A percentile compares a stretch with the other conserved stretches of the same genome.
phyloP scores from a whole-genome alignment of 2,329 filamentous ascomycete species.

The Fusarium brevicatenulatum region DNA sequence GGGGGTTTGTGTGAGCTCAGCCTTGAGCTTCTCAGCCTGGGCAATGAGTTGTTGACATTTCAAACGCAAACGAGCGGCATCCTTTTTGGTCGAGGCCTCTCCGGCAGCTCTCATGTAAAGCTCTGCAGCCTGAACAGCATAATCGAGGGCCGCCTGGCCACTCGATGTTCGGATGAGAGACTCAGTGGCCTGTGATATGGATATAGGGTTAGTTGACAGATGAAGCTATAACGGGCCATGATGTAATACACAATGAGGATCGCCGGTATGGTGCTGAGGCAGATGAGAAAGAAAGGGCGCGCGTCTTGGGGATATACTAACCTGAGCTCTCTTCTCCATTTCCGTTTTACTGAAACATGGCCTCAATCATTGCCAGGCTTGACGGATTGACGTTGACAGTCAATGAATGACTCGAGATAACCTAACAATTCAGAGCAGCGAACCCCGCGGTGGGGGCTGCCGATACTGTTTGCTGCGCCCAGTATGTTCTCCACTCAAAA shows the following conservation, averaged over 20 bases:
- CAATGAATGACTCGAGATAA: background rate
- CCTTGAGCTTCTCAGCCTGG: constrained; percentile 80
- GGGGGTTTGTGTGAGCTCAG: constrained; percentile 26
- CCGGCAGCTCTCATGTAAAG: constrained; percentile 81
- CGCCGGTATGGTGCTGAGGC: background rate
- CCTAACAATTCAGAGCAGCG: background rate
- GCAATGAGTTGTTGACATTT: constrained; percentile 77
- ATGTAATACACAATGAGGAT: background rate
- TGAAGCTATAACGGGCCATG: background rate
- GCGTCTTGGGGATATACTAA: constrained; percentile 27
- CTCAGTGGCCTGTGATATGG: constrained; percentile 51
- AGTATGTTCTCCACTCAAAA: constrained; percentile 20
- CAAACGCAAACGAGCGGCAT: constrained; percentile 72
- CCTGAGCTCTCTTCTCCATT: constrained; percentile 54
- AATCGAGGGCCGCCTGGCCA: constrained; percentile 71
- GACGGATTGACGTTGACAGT: constrained; percentile 3
- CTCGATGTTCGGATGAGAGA: constrained; percentile 49
- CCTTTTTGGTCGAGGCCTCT: constrained; percentile 66
- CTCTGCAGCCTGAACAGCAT: constrained; percentile 82
- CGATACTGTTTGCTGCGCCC: constrained; percentile 8
- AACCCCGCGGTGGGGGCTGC: constrained; percentile 34
- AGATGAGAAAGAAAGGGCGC: background rate
- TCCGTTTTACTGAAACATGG: constrained; percentile 40
- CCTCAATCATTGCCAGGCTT: constrained; percentile 27
- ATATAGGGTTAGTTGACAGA: constrained; percentile 4